Conservation (phyloP, 345 rosid species). For the Acer yangbiense region DNA sequence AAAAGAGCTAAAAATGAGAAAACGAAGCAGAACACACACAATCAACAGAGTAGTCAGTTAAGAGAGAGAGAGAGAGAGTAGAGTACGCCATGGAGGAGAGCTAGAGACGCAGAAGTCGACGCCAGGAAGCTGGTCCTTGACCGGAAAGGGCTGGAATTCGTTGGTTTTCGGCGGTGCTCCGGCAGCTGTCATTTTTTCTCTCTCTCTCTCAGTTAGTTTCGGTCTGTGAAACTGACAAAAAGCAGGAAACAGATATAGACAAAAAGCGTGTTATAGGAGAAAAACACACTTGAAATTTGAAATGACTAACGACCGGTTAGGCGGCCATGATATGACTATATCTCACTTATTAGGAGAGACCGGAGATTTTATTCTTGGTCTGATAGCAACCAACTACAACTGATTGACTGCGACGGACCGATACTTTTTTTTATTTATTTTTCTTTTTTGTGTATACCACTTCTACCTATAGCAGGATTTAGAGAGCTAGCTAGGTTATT, state of each 20-base stretch:
- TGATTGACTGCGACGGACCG: slow-evolving; percentile 13
- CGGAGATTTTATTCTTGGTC: slow-evolving; percentile 4
- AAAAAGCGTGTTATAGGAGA: not conserved
- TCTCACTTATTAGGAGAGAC: too few relatives aligned
- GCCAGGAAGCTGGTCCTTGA: slow-evolving; percentile 88
- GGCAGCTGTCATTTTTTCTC: slow-evolving; percentile 33
- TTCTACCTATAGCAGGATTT: too few relatives aligned
- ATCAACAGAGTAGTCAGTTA: not conserved
- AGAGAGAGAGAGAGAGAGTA: not conserved
- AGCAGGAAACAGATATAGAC: not conserved
- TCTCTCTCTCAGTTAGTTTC: slow-evolving; percentile 10
- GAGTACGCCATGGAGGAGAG: slow-evolving; percentile 78
- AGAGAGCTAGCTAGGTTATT: too few relatives aligned
- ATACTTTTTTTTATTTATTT: too few relatives aligned
- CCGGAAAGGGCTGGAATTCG: slow-evolving; percentile 75
- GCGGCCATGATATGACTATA: slow-evolving; percentile 17
- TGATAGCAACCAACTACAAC: slow-evolving; percentile 28
- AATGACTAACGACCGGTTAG: slow-evolving; percentile 13
- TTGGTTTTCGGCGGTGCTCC: slow-evolving; percentile 43
- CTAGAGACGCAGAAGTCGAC: slow-evolving; percentile 76
- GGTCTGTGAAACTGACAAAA: not conserved
- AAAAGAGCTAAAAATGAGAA: too few relatives aligned
- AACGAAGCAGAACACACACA: not conserved
- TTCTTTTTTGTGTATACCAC: too few relatives aligned
- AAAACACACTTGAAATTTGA: not conserved